phyloP scores from a whole-genome alignment of 768 basidiomycete species.

The Thelephora ganbajun region DNA sequence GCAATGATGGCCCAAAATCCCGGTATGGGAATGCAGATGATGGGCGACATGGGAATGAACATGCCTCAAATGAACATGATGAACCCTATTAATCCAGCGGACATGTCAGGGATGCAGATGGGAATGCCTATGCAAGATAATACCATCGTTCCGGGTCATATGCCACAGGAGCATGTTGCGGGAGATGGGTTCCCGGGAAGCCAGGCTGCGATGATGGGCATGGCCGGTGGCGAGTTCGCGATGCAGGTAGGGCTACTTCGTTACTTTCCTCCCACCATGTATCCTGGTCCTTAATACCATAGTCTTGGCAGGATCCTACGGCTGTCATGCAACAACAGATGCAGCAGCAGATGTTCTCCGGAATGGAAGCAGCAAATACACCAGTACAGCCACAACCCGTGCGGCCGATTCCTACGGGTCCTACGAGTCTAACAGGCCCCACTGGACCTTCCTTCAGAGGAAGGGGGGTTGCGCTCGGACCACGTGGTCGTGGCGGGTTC shows the following conservation, averaged over 20 bases:
- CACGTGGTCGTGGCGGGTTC: conserved; percentile 28
- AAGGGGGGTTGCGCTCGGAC: conserved; percentile 22
- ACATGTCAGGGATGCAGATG: conserved; percentile 30
- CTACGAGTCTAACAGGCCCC: too few relatives aligned
- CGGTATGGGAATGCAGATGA: conserved; percentile 21
- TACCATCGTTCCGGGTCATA: conserved; percentile 4
- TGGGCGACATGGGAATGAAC: conserved; percentile 19
- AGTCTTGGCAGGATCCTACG: neutral
- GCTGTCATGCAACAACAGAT: conserved; percentile 19
- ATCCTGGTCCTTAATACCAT: neutral
- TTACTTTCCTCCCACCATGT: neutral
- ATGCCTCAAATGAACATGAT: conserved; percentile 50
- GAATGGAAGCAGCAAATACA: conserved; percentile 40
- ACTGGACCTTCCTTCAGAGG: conserved; percentile 21
- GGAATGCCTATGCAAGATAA: conserved; percentile 23
- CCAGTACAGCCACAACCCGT: conserved; percentile 23
- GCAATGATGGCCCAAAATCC: conserved; percentile 18
- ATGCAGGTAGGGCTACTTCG: conserved; percentile 46
- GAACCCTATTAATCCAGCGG: conserved; percentile 61
- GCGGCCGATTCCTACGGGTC: conserved; percentile 20
- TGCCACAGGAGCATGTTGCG: conserved; percentile 6
- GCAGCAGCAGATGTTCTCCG: conserved; percentile 56
- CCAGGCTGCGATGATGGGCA: conserved; percentile 17
- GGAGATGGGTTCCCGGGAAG: conserved; percentile 8
- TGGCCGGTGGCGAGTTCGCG: conserved; percentile 50